Base-by-base conservation (phyloP, 306 rosid species). In the Canavalia ensiformis region DNA sequence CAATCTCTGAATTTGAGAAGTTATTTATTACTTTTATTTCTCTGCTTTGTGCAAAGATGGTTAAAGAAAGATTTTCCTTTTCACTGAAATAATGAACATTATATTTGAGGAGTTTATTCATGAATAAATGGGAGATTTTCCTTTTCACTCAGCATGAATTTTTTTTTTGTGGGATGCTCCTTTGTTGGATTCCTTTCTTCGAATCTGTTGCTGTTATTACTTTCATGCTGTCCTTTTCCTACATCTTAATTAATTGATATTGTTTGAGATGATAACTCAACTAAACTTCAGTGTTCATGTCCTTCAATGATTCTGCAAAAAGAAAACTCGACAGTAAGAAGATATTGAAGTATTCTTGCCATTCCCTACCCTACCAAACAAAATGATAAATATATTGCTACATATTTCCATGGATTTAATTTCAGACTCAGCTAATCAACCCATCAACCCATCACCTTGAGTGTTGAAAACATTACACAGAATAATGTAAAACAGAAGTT, bases 1-100 rank as follows among this genome's bases (percentile, higher is more conserved):
- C 29, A 60, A 49, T 78, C 8, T 59, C 37, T 68, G 51, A 78
- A 78, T 74, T 78, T 60, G 69, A 42, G 71, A 37, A 13, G 52
- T 56, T 52, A 51, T 63, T 30, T 31, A 39, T 60, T 68, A 65
- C 81, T 46, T 59, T 51, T 29, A 52, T 45, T 82, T 75, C 52
- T 46, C 8, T 29, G 55, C 39, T 57, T 29, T 30, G 30, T 76
- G 76, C 63, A 58, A 52, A 72, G 54, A 47, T 18, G 25, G 25
- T 18, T 18, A 18, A 58, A 49, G n/a, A 66, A 56, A 72, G 58
- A 41, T 63, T 72, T 81, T 1, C 67, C 57, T 49, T 63, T 63
- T 64, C 50, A 41, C 33, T 62, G 57, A 50, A 72, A 71, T 52
- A 39, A 49, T 72, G 34, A 62, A 29, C 30, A 41, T 72, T 63